Evolutionary conservation across 2,329 filamentous ascomycete genomes (phyloP), one percentile per base, ranked within the genome.

Genomic region (Kalaharituber pfeilii): DNA sequence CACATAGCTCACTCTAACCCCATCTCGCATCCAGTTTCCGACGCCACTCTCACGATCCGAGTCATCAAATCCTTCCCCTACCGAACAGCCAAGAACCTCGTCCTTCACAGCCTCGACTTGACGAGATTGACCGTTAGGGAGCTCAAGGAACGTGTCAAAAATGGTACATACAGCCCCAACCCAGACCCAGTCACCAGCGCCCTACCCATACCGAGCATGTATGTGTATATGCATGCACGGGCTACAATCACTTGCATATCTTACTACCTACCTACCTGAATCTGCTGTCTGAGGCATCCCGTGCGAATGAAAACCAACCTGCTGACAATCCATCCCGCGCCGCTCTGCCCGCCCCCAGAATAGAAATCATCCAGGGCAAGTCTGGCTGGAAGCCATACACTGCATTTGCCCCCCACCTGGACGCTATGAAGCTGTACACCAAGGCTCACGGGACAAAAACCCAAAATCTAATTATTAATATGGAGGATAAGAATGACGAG

Each of bases 41-140:
- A 59, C 25, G 61, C 63, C 22, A 65, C 63, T 25, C 57, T 65
- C 51, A 65, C 63, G 7, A 54, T 65, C 27, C 58, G 63, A 30
- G 60, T 65, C 28, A 65, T 65, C 57, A 65, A 65, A 49, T 63
- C 61, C 25, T 65, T 65, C 50, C 57, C 62, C 3, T 65, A 65
- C 53, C 58, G 63, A 27, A 64, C 62, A 2, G 60, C 55, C 53
- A 60, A 62, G 56, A 64, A 63, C 18, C 49, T 63, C 2, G 52
- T 65, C 49, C 50, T 63, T n/a, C 63, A 63, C 22, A 56, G 61
- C 18, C 45, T 65, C 1, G 60, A 65, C 45, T 53, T 65, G 36
- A 61, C 60, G n/a, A 58, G 55, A 9, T n/a, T 63, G n/a, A 65
- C 63, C 9, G 57, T 59, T 29, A 62, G 59, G 9, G 63, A 62